Conservation (phyloP, 345 rosid genomes). For the Draba incana region DNA sequence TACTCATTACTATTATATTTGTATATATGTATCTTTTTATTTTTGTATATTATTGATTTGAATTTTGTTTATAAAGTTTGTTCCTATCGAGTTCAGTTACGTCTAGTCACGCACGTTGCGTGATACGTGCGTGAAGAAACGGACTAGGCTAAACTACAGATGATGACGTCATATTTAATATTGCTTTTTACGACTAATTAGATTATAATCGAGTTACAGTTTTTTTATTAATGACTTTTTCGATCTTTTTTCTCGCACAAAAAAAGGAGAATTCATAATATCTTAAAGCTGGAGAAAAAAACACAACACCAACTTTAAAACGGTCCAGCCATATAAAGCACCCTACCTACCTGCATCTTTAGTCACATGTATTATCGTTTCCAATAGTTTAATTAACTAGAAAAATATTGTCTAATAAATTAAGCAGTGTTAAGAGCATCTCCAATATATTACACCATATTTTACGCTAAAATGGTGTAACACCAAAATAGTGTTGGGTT, state of each 20-base stretch:
- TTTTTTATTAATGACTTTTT: constrained; percentile 8
- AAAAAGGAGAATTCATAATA: constrained; percentile 25
- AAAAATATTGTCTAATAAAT: too few relatives aligned
- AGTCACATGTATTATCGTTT: constrained; percentile 41
- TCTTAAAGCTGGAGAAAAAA: constrained; percentile 32
- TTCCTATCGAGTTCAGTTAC: constrained; percentile 36
- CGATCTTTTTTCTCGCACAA: background rate
- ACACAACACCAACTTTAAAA: constrained; percentile 32
- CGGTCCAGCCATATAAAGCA: constrained; percentile 43
- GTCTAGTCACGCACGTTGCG: constrained; percentile 45
- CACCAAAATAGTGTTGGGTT: too few relatives aligned
- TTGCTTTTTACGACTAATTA: background rate
- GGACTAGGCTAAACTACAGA: constrained; percentile 29
- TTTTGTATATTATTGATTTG: background rate
- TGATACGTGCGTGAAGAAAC: constrained; percentile 40
- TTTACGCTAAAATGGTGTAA: too few relatives aligned
- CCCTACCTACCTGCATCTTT: constrained; percentile 38
- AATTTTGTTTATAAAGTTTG: constrained; percentile 1
- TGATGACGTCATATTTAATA: constrained; percentile 22
- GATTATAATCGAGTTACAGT: background rate
- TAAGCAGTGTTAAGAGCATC: too few relatives aligned
- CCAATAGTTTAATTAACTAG: constrained; percentile 18
- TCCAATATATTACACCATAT: too few relatives aligned
- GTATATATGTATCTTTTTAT: too few relatives aligned
- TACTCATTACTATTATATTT: background rate